These are phyloP conservation scores for Piper longum DNA, from an alignment of 164 flowering plant genomes.

Conservation along the genomic window DNA sequence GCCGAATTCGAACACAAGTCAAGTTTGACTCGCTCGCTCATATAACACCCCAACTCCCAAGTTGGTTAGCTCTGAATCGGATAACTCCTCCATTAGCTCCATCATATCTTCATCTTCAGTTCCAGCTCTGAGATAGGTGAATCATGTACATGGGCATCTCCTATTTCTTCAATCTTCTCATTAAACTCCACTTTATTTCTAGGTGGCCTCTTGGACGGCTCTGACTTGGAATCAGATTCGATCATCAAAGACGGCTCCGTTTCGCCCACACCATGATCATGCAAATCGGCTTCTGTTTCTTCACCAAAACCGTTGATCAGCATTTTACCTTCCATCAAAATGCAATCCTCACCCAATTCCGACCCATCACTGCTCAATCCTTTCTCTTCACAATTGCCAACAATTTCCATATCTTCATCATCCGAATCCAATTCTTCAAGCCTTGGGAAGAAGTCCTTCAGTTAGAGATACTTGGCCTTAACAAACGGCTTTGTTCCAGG, in stretches of 20 bases:
- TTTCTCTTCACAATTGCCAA: constrained; percentile 11
- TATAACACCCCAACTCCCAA: too few species aligned
- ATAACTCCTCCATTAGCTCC: neutral
- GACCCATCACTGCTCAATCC: constrained; percentile 30
- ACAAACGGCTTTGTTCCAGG: neutral
- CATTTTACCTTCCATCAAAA: constrained; percentile 6
- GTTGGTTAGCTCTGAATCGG: constrained; percentile 6
- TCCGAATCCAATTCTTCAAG: constrained; percentile 36
- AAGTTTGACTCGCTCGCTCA: too few species aligned
- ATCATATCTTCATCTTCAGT: neutral
- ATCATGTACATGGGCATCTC: neutral
- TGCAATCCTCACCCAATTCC: constrained; percentile 43
- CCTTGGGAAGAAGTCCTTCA: constrained; percentile 15
- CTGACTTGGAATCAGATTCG: constrained; percentile 2
- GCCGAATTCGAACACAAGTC: too few species aligned
- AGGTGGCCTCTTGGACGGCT: neutral
- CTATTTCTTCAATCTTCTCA: neutral
- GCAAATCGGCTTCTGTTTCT: constrained; percentile 5
- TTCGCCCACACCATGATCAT: constrained; percentile 1
- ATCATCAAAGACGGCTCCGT: constrained; percentile 2
- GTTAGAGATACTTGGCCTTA: constrained; percentile 5
- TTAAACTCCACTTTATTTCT: neutral
- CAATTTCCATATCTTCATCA: constrained; percentile 7
- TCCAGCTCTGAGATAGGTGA: constrained; percentile 1
- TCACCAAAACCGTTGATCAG: constrained; percentile 9